These are phyloP conservation scores for Ganoderma meredithae DNA, from an alignment of 1,284 basidiomycete species.

Conservation along the genomic window DNA sequence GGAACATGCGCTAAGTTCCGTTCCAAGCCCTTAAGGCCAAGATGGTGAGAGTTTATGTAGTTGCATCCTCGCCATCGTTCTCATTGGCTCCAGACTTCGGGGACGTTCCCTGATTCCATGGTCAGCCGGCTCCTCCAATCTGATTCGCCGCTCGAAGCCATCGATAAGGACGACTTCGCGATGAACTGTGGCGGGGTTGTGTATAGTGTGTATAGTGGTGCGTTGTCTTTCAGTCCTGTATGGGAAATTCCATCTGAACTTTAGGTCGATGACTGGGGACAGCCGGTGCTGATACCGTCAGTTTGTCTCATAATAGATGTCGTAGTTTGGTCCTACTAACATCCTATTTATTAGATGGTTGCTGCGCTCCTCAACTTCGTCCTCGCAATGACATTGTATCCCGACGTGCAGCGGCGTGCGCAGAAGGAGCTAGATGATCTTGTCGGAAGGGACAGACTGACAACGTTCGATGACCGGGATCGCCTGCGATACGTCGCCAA, in stretches of 20 bases:
- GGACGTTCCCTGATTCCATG: constrained; percentile 14
- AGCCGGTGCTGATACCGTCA: constrained; percentile 24
- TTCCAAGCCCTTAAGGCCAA: constrained; percentile 12
- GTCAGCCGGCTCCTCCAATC: constrained; percentile 12
- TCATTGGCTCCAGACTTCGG: background rate
- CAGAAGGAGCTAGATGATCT: constrained; percentile 52
- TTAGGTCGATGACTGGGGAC: background rate
- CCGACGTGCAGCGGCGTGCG: constrained; percentile 46
- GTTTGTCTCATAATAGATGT: background rate
- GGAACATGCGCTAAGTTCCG: constrained; percentile 18
- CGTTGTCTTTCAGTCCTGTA: background rate
- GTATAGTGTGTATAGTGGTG: constrained; percentile 28
- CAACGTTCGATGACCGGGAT: constrained; percentile 48
- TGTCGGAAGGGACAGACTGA: constrained; percentile 48
- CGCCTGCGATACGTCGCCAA: constrained; percentile 49
- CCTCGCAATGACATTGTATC: constrained; percentile 49
- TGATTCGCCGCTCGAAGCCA: background rate
- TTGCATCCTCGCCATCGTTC: background rate
- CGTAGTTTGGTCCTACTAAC: background rate
- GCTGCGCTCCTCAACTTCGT: constrained; percentile 48
- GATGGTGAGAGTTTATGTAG: background rate
- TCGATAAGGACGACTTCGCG: constrained; percentile 12
- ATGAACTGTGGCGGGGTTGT: constrained; percentile 23
- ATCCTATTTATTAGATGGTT: too few species aligned
- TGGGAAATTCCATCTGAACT: background rate